Percentiles rank a stretch among this genome's conserved stretches.
phyloP scores from a whole-genome alignment of 1,139 yeast species.

The Sugiyamaella paludigena region DNA sequence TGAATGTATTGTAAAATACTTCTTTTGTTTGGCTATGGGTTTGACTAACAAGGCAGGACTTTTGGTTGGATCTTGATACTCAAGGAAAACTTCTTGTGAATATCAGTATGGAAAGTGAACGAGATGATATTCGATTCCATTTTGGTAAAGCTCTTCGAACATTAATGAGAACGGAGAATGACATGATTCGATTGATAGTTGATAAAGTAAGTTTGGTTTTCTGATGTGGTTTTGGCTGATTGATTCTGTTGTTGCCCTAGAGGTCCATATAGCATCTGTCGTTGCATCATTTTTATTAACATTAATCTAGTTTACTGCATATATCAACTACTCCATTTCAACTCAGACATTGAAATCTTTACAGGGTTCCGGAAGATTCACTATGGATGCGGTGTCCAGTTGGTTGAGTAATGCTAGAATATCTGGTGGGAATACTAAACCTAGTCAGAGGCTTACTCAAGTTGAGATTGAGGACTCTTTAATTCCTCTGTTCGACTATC shows the following conservation, averaged over 20 bases:
- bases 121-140: constrained; percentile 72
- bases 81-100: constrained; percentile 65
- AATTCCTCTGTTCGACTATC: constrained; percentile 70
- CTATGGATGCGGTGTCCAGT: constrained; percentile 54
- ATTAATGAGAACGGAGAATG: constrained; percentile 58
- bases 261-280: too few species aligned
- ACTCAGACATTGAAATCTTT: constrained; percentile 32
- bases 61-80: constrained; percentile 60
- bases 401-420: constrained; percentile 46
- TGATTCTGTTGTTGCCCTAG: constrained; percentile 44
- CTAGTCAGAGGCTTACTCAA: constrained; percentile 36
- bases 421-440: constrained; percentile 17
- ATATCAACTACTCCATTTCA: constrained; percentile 48
- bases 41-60: constrained; percentile 49
- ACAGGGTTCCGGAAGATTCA: constrained; percentile 32
- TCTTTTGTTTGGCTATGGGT: not conserved
- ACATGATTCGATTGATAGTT: constrained; percentile 64
- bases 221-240: too few species aligned
- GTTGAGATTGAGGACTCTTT: constrained; percentile 65
- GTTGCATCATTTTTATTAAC: too few species aligned
- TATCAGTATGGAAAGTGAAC: constrained; percentile 74
- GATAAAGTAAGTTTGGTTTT: constrained; percentile 52
- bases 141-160: constrained; percentile 75
- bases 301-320: constrained; percentile 36
- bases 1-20: not conserved